A percentile compares a stretch with the other conserved stretches of the same genome.
Conservation (phyloP, 1,139 yeast species). For the Kodamaea ohmeri region DNA sequence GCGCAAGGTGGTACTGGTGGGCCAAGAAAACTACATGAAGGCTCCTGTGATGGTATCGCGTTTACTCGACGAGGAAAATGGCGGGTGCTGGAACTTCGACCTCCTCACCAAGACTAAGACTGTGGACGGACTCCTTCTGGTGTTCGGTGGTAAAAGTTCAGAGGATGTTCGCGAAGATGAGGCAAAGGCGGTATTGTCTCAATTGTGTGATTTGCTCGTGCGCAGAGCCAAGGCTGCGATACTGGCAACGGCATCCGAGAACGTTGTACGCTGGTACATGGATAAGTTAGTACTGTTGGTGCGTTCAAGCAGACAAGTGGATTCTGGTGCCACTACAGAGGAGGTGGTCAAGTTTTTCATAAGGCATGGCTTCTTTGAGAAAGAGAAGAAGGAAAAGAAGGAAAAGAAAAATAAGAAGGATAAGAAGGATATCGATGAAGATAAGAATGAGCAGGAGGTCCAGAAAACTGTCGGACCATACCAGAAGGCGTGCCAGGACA, state of each 20-base stretch:
- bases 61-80: slow-evolving; percentile 48
- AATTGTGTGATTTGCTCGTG: slow-evolving; percentile 26
- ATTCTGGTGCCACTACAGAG: slow-evolving; percentile 39
- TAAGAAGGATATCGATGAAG: neutral
- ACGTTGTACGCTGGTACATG: slow-evolving; percentile 60
- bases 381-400: slow-evolving; percentile 15
- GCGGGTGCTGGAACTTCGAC: slow-evolving; percentile 75
- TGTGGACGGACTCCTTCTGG: slow-evolving; percentile 48
- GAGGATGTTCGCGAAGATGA: slow-evolving; percentile 17
- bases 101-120: slow-evolving; percentile 73
- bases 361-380: slow-evolving; percentile 53
- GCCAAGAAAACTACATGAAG: slow-evolving; percentile 39
- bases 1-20: slow-evolving; percentile 37
- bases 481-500: slow-evolving; percentile 47
- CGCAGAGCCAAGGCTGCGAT: slow-evolving; percentile 21
- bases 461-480: slow-evolving; percentile 16
- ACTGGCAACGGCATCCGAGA: slow-evolving; percentile 34
- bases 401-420: neutral
- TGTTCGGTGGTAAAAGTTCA: slow-evolving; percentile 21
- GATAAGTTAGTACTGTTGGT: slow-evolving; percentile 63
- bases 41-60: slow-evolving; percentile 48
- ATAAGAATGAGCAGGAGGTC: slow-evolving; percentile 11
- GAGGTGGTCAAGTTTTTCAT: slow-evolving; percentile 52
- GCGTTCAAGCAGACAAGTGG: slow-evolving; percentile 41
- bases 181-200: slow-evolving; percentile 16